These are phyloP conservation scores for Pichia exigua DNA, from an alignment of 805 yeast species.

Conservation along the genomic window DNA sequence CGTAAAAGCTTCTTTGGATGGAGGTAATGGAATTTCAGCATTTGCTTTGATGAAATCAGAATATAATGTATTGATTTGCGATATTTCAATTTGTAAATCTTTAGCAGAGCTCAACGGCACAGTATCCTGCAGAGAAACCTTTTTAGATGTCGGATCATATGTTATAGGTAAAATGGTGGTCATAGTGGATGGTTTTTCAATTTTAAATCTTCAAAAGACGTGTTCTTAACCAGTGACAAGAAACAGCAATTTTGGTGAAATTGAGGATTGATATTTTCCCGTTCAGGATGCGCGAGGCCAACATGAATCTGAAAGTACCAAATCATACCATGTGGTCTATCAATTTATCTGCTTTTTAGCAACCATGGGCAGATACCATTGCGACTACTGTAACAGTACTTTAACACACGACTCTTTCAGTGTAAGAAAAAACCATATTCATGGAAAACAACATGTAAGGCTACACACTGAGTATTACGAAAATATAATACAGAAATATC, in stretches of 20 bases:
- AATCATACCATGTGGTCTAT: too few relatives aligned
- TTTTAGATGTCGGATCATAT: slow-evolving; percentile 27
- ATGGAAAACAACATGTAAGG: slow-evolving; percentile 69
- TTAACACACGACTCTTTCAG: slow-evolving; percentile 85
- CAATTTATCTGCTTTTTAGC: not conserved
- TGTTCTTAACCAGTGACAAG: not conserved
- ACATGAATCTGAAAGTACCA: not conserved
- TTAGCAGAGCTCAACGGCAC: slow-evolving; percentile 13
- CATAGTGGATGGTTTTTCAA: not conserved
- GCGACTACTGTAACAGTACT: slow-evolving; percentile 70
- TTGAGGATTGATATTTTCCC: not conserved
- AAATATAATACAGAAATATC: slow-evolving; percentile 21
- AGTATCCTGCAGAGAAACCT: slow-evolving; percentile 19
- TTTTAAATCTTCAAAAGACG: not conserved
- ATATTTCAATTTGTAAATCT: slow-evolving; percentile 25
- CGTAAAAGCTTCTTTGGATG: slow-evolving; percentile 51
- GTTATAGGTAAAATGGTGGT: slow-evolving; percentile 20
- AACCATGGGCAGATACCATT: slow-evolving; percentile 62
- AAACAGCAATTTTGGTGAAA: not conserved
- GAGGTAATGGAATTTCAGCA: slow-evolving; percentile 44
- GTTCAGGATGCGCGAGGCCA: not conserved
- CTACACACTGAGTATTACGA: slow-evolving; percentile 72
- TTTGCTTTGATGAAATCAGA: slow-evolving; percentile 38
- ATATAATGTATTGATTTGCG: slow-evolving; percentile 28
- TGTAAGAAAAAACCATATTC: slow-evolving; percentile 71